Conservation (phyloP, 2,329 filamentous ascomycete species). For the Diplodia scrobiculata region DNA sequence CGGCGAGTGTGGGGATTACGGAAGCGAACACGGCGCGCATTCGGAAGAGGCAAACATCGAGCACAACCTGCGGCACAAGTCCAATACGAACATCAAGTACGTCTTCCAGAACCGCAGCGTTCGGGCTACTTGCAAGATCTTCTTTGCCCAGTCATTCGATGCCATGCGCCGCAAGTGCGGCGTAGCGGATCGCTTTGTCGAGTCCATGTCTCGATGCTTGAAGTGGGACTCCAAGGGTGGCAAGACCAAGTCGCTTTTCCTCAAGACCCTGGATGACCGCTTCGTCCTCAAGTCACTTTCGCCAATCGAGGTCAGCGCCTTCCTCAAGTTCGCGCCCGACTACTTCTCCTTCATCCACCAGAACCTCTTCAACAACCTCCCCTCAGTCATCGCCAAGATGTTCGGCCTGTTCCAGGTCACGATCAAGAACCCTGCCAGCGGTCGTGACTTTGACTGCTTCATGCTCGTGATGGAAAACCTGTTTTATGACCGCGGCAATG, state of each 20-base stretch:
- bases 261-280: conserved; percentile 93
- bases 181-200: conserved; percentile 88
- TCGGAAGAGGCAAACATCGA: conserved; percentile 73
- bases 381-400: conserved; percentile 98
- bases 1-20: conserved; percentile 32
- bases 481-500: conserved; percentile 91
- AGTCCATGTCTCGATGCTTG: conserved; percentile 89
- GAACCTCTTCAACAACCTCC: conserved; percentile 86
- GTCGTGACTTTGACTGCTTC: conserved; percentile 91
- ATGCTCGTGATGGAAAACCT: conserved; percentile 95
- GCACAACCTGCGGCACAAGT: conserved; percentile 77
- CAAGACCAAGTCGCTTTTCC: conserved; percentile 95
- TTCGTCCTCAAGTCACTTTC: conserved; percentile 91
- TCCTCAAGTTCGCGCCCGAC: conserved; percentile 90
- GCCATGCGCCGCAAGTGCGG: conserved; percentile 90
- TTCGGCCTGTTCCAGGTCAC: conserved; percentile 96
- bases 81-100: conserved; percentile 92
- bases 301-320: conserved; percentile 87
- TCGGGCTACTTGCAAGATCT: conserved; percentile 96
- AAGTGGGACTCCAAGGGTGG: conserved; percentile 99
- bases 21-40: conserved; percentile 34
- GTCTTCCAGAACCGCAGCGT: conserved; percentile 93
- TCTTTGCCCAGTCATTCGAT: conserved; percentile 97
- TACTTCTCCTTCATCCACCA: conserved; percentile 98
- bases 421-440: conserved; percentile 91